These are phyloP conservation scores for Neurospora discreta DNA, from an alignment of 495 filamentous ascomycete species.

Conservation along the genomic window DNA sequence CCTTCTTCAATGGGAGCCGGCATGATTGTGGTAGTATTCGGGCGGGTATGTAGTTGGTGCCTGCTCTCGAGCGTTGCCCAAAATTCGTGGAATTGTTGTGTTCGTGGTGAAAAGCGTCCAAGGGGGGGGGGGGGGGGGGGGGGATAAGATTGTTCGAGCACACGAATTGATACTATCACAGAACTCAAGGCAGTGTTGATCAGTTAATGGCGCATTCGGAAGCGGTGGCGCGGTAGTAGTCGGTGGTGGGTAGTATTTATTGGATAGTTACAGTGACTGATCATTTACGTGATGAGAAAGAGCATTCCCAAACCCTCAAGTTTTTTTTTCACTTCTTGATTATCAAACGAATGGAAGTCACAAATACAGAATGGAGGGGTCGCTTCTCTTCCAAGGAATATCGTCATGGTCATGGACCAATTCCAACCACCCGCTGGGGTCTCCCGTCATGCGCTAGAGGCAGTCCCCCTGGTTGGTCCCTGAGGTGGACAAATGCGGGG, in stretches of 20 bases:
- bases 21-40: conserved; percentile 14
- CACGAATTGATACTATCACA: neutral
- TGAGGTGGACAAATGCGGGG: neutral
- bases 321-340: neutral
- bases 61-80: neutral
- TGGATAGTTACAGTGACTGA: neutral
- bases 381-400: neutral
- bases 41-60: neutral
- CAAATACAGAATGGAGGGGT: neutral
- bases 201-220: neutral
- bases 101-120: neutral
- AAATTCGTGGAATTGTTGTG: neutral
- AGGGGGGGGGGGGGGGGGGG: no score
- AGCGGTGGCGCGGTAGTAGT: neutral
- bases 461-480: neutral
- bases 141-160: no score
- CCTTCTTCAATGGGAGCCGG: conserved; percentile 24
- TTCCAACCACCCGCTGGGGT: neutral
- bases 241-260: neutral
- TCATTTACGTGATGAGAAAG: neutral
- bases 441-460: neutral
- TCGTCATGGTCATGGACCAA: neutral
- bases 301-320: neutral
- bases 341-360: neutral
- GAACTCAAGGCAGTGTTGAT: neutral